These are phyloP conservation scores for Closterium sp. DNA, from an alignment of 139 green algal genomes.

Conservation along the genomic window DNA sequence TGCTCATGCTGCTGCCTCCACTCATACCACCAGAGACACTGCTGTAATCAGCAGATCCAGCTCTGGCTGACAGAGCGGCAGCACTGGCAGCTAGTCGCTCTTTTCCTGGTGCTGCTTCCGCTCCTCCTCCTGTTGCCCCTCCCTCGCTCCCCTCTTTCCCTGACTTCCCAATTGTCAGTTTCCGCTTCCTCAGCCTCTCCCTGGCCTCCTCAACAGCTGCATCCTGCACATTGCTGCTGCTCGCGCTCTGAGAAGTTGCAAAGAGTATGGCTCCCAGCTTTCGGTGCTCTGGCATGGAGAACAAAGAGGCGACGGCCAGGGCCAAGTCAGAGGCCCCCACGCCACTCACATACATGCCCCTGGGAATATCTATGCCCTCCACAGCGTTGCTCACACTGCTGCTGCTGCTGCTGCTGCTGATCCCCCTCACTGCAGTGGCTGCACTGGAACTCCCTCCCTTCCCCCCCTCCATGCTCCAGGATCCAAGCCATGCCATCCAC, in stretches of 20 bases:
- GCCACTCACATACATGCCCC: neutral
- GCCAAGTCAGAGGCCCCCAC: neutral
- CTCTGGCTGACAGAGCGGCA: neutral
- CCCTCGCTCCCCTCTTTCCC: neutral
- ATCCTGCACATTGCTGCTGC: neutral
- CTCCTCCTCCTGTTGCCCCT: neutral
- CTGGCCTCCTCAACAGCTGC: neutral
- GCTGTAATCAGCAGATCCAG: neutral
- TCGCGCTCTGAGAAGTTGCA: neutral
- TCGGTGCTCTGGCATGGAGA: neutral
- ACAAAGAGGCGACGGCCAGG: neutral
- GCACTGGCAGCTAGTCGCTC: neutral
- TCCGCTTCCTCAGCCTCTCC: neutral
- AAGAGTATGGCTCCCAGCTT: neutral
- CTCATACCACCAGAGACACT: neutral
- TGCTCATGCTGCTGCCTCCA: neutral
- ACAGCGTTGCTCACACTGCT: neutral
- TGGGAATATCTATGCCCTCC: neutral
- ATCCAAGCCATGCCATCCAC: neutral
- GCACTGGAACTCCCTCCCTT: neutral
- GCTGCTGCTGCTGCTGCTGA: neutral
- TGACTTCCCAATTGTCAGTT: neutral
- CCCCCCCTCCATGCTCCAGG: neutral
- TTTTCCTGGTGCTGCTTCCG: neutral
- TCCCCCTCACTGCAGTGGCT: neutral